Conservation (phyloP, 331 rosid genomes). For the Acacia pycnantha region DNA sequence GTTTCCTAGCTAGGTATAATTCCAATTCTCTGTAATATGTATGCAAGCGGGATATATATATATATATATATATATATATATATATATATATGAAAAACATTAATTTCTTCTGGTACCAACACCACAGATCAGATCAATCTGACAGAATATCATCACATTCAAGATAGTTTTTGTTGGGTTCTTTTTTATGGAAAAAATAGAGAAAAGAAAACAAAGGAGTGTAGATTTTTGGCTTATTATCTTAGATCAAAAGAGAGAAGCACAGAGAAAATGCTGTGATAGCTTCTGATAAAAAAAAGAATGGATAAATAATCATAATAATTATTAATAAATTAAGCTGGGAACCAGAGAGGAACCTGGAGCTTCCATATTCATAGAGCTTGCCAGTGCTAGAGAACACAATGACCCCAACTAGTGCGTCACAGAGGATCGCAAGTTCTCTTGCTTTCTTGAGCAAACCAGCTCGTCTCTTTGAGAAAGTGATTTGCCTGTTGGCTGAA, state of each 20-base stretch:
- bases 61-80: too few relatives aligned
- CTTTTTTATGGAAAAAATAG: too few relatives aligned
- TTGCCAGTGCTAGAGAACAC: conserved; percentile 70
- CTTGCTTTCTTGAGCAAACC: conserved; percentile 71
- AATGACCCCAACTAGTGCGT: conserved; percentile 63
- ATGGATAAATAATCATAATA: too few relatives aligned
- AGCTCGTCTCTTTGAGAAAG: conserved; percentile 67
- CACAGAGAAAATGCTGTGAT: not conserved
- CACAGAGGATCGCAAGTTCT: conserved; percentile 67
- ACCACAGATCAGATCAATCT: not conserved
- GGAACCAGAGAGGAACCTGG: conserved; percentile 39
- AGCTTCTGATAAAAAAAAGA: not conserved
- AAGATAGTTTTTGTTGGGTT: not conserved
- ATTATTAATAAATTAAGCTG: not conserved
- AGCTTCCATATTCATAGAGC: conserved; percentile 66
- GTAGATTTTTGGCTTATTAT: not conserved
- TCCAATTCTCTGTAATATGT: too few relatives aligned
- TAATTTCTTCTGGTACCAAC: not conserved
- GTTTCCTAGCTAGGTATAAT: too few relatives aligned
- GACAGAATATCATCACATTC: not conserved
- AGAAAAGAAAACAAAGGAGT: not conserved
- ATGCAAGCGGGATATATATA: too few relatives aligned
- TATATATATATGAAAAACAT: too few relatives aligned
- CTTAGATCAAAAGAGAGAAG: not conserved
- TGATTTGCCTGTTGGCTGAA: conserved; percentile 72